Base-by-base conservation (phyloP, 2,329 filamentous ascomycete species). In the Chaetomium globosum region DNA sequence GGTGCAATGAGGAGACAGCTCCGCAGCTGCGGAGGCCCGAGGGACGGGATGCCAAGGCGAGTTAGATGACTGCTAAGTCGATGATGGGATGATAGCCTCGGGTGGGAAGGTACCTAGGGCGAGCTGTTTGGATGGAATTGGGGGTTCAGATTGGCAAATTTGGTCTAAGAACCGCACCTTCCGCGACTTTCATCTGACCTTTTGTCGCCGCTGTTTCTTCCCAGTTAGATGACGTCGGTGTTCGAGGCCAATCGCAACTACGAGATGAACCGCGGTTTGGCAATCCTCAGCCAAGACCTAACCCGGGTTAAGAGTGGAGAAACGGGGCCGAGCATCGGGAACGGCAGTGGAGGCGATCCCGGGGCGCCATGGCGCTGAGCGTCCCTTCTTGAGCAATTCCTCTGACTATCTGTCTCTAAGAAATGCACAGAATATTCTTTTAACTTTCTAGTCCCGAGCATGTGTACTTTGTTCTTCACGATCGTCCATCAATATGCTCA, bases 211-310 rank as follows among this genome's bases (percentile, higher is more conserved):
- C 53, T 49, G 49, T 51, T 46, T 43, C 53, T 46, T 36, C 49
- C 4, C 33, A 21, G 19, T 60, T 21, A 43, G 62, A 67, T 68
- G 67, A 68, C 63, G 67, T 67, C 56, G 67, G 62, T 46, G 39
- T 43, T 43, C 16, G 5, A 43, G 39, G 16, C 39, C 39, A 43
- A 43, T 43, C 39, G 39, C 36, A 43, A 43, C 5, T n/a, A 6
- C 13, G 5, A 28, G 13, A 49, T 28, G 39, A 21, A 49, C 53
- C 31, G 60, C 52, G 30, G 39, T 63, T 63, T 51, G 33, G 23
- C 65, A 63, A 64, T 43, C 56, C 67, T 65, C 65, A 65, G 68
- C 51, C 61, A 62, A 68, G 59, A n/a, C n/a, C n/a, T n/a, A 51
- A 43, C 33, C 53, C 57, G 31, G 61, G 51, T 56, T n/a, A 7